Base-by-base conservation (phyloP, 768 basidiomycete genomes). In the Tremella yokohamensis region DNA sequence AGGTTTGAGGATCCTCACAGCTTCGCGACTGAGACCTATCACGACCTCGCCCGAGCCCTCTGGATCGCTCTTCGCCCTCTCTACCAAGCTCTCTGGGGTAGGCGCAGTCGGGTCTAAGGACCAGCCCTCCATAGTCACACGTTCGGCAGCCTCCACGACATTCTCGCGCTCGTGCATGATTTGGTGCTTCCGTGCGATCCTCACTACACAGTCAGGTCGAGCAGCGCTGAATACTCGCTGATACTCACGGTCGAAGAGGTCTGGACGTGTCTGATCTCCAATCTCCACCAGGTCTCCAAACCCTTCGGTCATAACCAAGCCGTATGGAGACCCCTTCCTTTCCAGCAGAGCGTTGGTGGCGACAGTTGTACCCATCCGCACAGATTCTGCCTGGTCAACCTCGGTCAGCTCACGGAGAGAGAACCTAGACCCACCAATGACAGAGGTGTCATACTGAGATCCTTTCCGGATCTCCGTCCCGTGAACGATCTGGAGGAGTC, bases 161-260 rank as follows among this genome's bases (percentile, higher is more conserved):
- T 34, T 34, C 29, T 34, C 29, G 29, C 29, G 29, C 6, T 34
- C 29, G 29, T 34, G 29, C 29, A 34, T 34, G 29, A 34, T 34
- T 11, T 34, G 29, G 11, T 34, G 29, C 29, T 34, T 34, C 29
- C 29, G 29, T 6, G 29, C 29, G 11, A 34, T 34, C 29, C 11
- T 34, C 29, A 34, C 29, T 34, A 11, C 4, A 11, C 68, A 2
- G 90, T 88, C 2, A 80, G 78, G 0, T 84, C 83, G 74, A 93
- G 97, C 4, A 98, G 79, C 2, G 88, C 86, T 0, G 61, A 59
- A 8, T 69, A 62, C 22, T 73, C 69, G 12, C 63, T 83, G 72
- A 97, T 93, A 67, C 93, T 88, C 20, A 98, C 81, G 29, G 76
- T 96, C 93, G 68, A 98, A 98, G 65, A 97, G 96, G 68, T 84